Conservation (phyloP, 176 grass and related monocot species). For the Oropetium thomaeum region DNA sequence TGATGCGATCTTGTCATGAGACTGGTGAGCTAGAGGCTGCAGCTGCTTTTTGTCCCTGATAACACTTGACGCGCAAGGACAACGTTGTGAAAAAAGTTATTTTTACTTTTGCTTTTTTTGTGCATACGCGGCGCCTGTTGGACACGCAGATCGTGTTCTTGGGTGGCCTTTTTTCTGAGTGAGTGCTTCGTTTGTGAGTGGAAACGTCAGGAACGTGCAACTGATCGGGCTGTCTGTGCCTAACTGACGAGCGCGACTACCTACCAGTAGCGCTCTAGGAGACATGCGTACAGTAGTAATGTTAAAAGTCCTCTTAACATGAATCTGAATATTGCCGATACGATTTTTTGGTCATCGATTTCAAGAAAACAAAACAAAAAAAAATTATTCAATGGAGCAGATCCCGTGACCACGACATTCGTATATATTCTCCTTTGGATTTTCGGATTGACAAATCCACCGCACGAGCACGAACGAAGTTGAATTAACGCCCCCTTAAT, state of each 20-base stretch:
- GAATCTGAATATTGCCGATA: too few relatives aligned
- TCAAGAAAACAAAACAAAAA: not conserved
- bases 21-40: not conserved
- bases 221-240: not conserved
- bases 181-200: not conserved
- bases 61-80: constrained; percentile 26
- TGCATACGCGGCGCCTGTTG: constrained; percentile 17
- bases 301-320: too few relatives aligned
- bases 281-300: too few relatives aligned
- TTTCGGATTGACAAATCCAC: constrained; percentile 4
- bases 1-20: too few relatives aligned
- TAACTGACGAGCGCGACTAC: not conserved
- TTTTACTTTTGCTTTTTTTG: too few relatives aligned
- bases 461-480: not conserved
- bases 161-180: constrained; percentile 3
- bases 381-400: not conserved
- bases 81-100: constrained; percentile 18
- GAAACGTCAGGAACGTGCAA: not conserved
- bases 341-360: not conserved
- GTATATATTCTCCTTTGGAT: not conserved
- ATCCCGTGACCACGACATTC: not conserved
- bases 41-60: not conserved
- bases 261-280: not conserved
- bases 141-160: not conserved
- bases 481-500: not conserved